phyloP scores from a whole-genome alignment of 208 protist species.

The Trypanosoma avium region DNA sequence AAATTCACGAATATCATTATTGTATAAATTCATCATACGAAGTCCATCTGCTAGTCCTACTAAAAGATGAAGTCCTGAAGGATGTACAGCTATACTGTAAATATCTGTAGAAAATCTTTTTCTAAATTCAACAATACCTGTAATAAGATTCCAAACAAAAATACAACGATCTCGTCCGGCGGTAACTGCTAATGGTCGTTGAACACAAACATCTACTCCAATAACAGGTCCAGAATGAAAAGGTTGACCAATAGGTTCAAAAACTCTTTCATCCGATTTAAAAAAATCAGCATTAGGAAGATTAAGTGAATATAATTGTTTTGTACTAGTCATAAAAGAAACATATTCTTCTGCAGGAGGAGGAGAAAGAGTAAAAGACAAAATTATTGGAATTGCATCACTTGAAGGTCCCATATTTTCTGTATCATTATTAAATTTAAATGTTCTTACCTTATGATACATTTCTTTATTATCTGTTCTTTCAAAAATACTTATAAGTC shows the following conservation, averaged over 20 bases:
- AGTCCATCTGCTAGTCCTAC: slow-evolving; percentile 95
- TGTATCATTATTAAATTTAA: slow-evolving; percentile 82
- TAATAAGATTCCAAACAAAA: slow-evolving; percentile 96
- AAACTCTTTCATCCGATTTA: slow-evolving; percentile 90
- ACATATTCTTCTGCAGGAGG: slow-evolving; percentile 88
- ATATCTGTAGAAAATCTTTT: slow-evolving; percentile 94
- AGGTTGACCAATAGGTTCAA: slow-evolving; percentile 89
- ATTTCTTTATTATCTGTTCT: slow-evolving; percentile 90
- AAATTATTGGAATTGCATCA: slow-evolving; percentile 71
- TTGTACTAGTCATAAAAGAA: slow-evolving; percentile 91
- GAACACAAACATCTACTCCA: slow-evolving; percentile 92
- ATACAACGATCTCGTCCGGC: slow-evolving; percentile 89
- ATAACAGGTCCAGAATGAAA: slow-evolving; percentile 90
- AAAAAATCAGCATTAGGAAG: slow-evolving; percentile 94
- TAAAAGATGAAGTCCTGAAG: slow-evolving; percentile 93
- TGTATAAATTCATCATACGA: slow-evolving; percentile 95
- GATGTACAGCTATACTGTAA: slow-evolving; percentile 94
- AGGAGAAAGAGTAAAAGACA: slow-evolving; percentile 83
- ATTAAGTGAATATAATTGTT: slow-evolving; percentile 93
- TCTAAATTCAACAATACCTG: slow-evolving; percentile 90
- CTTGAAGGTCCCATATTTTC: slow-evolving; percentile 32
- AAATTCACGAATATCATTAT: slow-evolving; percentile 94
- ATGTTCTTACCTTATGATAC: slow-evolving; percentile 93
- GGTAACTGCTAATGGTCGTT: slow-evolving; percentile 95
- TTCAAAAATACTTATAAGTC: slow-evolving; percentile 94